Percentiles rank a stretch among this genome's conserved stretches.
Evolutionary conservation across 768 basidiomycete genomes (phyloP).

Genomic region (Podaxis rugospora): DNA sequence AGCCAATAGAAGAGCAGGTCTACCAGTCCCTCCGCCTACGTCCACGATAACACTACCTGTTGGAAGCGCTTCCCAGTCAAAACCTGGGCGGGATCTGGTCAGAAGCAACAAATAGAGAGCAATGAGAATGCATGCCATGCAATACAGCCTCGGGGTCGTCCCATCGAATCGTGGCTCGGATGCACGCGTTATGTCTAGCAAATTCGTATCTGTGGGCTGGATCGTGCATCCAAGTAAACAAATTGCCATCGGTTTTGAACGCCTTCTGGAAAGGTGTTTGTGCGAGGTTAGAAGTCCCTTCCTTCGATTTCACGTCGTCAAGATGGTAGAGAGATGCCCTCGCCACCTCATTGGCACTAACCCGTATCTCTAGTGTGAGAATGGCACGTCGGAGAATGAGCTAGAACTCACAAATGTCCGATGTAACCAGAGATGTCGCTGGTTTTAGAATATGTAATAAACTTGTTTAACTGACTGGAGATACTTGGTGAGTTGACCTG

Average conservation of each 20-base stretch:
- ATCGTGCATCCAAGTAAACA: slow-evolving; percentile 9
- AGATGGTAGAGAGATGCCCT: slow-evolving; percentile 7
- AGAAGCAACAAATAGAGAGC: neutral
- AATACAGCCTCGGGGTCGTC: neutral
- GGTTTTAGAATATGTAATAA: neutral
- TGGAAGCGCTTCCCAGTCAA: slow-evolving; percentile 54
- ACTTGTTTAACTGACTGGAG: slow-evolving; percentile 5
- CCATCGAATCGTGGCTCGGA: slow-evolving; percentile 6
- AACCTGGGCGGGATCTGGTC: slow-evolving; percentile 33
- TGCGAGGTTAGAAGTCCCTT: neutral
- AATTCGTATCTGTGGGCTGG: slow-evolving; percentile 5
- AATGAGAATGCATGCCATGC: neutral
- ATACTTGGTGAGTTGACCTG: neutral
- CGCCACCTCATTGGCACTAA: slow-evolving; percentile 1
- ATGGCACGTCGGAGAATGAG: neutral
- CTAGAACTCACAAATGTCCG: slow-evolving; percentile 5
- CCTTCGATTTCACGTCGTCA: neutral
- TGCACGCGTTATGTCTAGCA: slow-evolving; percentile 6
- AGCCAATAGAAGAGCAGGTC: slow-evolving; percentile 32
- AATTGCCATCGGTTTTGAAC: neutral
- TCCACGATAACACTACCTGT: slow-evolving; percentile 56
- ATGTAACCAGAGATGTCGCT: slow-evolving; percentile 5
- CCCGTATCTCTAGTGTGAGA: neutral
- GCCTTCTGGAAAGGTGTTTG: slow-evolving; percentile 9
- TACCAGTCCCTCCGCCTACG: slow-evolving; percentile 70